phyloP scores from a whole-genome alignment of 768 basidiomycete genomes.

The Suillus subluteus region DNA sequence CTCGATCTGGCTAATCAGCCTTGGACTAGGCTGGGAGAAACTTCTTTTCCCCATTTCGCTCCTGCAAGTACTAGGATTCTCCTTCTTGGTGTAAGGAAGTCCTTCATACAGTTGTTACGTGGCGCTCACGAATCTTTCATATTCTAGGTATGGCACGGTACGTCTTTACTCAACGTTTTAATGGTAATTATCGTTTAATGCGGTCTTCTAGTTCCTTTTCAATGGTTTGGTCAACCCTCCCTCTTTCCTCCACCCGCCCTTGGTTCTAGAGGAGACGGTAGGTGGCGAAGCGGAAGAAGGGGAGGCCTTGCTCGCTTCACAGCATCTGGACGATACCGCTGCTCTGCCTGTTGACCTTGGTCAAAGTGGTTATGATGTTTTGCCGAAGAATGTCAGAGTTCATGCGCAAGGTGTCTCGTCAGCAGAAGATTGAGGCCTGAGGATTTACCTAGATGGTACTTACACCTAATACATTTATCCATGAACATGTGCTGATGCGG shows the following conservation, averaged over 20 bases:
- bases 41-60: constrained; percentile 81
- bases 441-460: constrained; percentile 6
- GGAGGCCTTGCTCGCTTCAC: constrained; percentile 47
- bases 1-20: constrained; percentile 93
- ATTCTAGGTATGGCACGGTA: constrained; percentile 81
- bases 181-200: background rate
- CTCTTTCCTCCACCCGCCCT: constrained; percentile 55
- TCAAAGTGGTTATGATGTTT: constrained; percentile 82
- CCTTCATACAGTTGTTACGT: constrained; percentile 13
- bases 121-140: constrained; percentile 13
- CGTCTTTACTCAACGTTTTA: constrained; percentile 23
- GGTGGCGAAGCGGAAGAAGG: constrained; percentile 60
- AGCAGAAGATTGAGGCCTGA: constrained; percentile 16
- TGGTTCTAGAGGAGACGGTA: constrained; percentile 32
- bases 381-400: constrained; percentile 52
- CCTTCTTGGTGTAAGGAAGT: constrained; percentile 79
- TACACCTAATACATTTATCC: background rate
- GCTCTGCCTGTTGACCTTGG: constrained; percentile 79
- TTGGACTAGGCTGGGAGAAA: constrained; percentile 89
- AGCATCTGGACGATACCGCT: constrained; percentile 77
- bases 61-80: constrained; percentile 84
- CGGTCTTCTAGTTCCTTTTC: constrained; percentile 71
- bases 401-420: constrained; percentile 19
- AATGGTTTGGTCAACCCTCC: constrained; percentile 79
- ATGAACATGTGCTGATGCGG: constrained; percentile 4